These are phyloP conservation scores for Lasiosphaeriaceae sp. DNA, from an alignment of 495 filamentous ascomycete genomes.

Conservation along the genomic window DNA sequence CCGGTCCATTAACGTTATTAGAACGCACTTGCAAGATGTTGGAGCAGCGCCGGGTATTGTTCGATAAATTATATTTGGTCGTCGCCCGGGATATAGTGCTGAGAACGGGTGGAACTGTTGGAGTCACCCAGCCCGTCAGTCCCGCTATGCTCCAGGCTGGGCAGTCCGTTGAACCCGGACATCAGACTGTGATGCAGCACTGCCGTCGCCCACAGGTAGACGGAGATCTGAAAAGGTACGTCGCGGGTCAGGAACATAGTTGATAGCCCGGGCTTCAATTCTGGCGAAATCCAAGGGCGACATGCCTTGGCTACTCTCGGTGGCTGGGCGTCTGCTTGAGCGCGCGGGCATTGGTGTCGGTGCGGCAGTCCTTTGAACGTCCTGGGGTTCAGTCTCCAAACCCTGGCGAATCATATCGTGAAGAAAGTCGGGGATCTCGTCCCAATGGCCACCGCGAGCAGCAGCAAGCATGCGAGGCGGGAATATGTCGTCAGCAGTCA, in stretches of 20 bases:
- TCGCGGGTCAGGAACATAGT: not conserved
- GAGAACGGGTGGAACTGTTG: not conserved
- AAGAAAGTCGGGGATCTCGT: conserved; percentile 47
- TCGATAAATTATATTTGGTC: no score
- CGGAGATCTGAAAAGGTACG: conserved; percentile 11
- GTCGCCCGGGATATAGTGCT: no score
- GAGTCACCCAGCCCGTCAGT: no score
- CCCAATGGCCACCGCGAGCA: conserved; percentile 48
- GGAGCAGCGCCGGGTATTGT: no score
- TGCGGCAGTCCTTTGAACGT: not conserved
- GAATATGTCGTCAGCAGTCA: conserved; percentile 36
- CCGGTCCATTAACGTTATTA: no score
- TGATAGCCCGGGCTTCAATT: not conserved
- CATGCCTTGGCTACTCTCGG: not conserved
- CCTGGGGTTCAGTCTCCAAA: conserved; percentile 18
- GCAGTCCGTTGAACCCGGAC: not conserved
- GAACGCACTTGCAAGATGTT: no score
- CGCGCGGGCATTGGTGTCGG: not conserved
- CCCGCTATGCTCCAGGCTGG: not conserved
- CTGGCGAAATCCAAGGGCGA: not conserved
- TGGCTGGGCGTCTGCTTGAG: not conserved
- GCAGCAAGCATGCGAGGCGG: conserved; percentile 40
- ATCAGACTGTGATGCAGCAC: not conserved
- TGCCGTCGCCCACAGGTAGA: not conserved
- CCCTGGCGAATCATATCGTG: conserved; percentile 43